Conservation (phyloP, 345 rosid genomes). For the Ricinus communis region DNA sequence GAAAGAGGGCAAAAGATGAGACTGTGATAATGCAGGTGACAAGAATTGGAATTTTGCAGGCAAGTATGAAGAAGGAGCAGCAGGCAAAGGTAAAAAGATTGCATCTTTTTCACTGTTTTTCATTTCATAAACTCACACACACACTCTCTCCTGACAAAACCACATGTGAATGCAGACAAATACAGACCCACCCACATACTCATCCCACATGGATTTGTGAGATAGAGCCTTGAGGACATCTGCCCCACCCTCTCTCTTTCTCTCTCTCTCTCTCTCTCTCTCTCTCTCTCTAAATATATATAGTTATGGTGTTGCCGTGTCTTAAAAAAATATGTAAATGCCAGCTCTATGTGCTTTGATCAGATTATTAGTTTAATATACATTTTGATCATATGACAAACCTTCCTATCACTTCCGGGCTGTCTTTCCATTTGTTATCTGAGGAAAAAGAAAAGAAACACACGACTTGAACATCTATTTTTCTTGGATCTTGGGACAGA, state of each 20-base stretch:
- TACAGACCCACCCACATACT: slow-evolving; percentile 54
- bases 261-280: slow-evolving; percentile 5
- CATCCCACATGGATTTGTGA: slow-evolving; percentile 63
- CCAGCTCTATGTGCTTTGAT: slow-evolving; percentile 23
- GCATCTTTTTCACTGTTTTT: too few relatives aligned
- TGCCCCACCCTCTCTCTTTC: slow-evolving; percentile 41
- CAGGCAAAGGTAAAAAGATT: too few relatives aligned
- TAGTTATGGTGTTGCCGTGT: neutral
- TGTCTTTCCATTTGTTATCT: slow-evolving; percentile 41
- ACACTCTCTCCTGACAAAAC: slow-evolving; percentile 34
- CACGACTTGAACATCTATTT: neutral
- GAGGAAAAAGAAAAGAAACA: slow-evolving; percentile 22
- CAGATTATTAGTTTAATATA: neutral
- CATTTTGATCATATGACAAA: slow-evolving; percentile 21
- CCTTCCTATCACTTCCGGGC: slow-evolving; percentile 33
- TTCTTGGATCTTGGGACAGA: slow-evolving; percentile 54
- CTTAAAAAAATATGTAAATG: neutral
- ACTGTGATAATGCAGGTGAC: too few relatives aligned
- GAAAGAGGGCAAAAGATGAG: too few relatives aligned
- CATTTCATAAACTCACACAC: too few relatives aligned
- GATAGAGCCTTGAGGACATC: slow-evolving; percentile 33
- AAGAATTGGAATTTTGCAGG: too few relatives aligned
- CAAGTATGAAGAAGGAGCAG: too few relatives aligned
- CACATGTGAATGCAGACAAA: slow-evolving; percentile 66
- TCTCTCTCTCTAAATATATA: slow-evolving; percentile 3